Evolutionary conservation across 2,329 filamentous ascomycete genomes (phyloP), one percentile per base, ranked within the genome.

Genomic region (Penicillium rolfsii): DNA sequence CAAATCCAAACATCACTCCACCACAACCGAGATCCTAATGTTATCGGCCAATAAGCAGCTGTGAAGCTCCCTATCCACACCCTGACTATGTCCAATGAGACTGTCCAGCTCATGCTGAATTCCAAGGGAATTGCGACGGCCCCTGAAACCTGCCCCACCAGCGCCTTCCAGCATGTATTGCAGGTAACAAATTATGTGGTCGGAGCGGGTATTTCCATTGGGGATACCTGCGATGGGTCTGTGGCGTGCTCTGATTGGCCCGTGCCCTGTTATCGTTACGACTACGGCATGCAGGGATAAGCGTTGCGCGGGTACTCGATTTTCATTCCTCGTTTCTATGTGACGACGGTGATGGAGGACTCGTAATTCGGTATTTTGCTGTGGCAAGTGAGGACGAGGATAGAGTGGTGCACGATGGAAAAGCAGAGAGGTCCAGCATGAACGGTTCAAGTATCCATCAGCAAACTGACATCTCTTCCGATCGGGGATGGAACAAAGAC

Each of bases 281-380:
- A 55, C 33, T 43, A 52, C 64, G 71, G 71, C 67, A 74, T 73
- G 72, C 66, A 74, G 72, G 72, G 71, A 71, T 71, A 64, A 63
- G 41, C 50, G 58, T 66, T 67, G 60, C 62, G 58, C 61, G 58
- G 60, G 67, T 66, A 64, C 48, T 55, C 63, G 61, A 62, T 63
- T 65, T 64, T 62, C 64, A 70, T 70, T 70, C 67, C 62, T 65
- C 62, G 64, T 69, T 65, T 61, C 60, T 53, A 54, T 61, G 67
- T 30, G 48, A 53, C 52, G 22, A 38, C 50, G 11, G 12, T 16
- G 48, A 22, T 19, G 36, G 35, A 43, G 26, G 33, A 41, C 24
- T 53, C 36, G 52, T 38, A 22, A 33, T 22, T 48, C 43, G 50
- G 57, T 65, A 58, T 64, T 55, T 58, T 57, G 24, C n/a, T 24